Base-by-base conservation (phyloP, 345 rosid genomes). In the Eucalyptus sideroxylon region DNA sequence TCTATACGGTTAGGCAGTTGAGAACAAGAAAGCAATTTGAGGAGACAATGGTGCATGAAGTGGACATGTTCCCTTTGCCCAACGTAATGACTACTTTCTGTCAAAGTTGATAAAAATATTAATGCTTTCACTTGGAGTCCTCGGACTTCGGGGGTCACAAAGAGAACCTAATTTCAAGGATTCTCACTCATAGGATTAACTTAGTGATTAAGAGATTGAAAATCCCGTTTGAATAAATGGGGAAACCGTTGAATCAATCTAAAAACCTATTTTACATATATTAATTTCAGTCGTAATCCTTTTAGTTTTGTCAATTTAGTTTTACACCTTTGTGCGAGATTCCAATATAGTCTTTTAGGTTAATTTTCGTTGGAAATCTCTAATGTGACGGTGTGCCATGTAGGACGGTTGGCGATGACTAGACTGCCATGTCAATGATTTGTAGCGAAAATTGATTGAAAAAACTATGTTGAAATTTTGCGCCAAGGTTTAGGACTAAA, bases 241-340 rank as follows among this genome's bases (percentile, higher is more conserved):
- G 0, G 0, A 72, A 34, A 34, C 21, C 1, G 21, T 34, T 8
- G 2, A 9, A 72, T 34, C 21, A 31, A 21, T 72, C 14, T 2
- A 0, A 34, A 69, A 31, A 69, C 4, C 6, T 69, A 69, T 34
- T 9, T 2, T 17, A 16, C 6, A 40, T 0, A 69, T 34, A 11
- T 16, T 7, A 5, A 34, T 67, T 31, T 30, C 4, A 27, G 19
- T 14, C 2, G 3, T 14, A 65, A 65, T 0, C 5, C 0, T 67
- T 67, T 15, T n/a, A 67, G 3, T n/a, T 30, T 69, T 5, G 17
- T 3, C 12, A 16, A 31, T 67, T 13, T 16, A 69, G 42, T 40
- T 40, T 40, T 40, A 40, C 42, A n/a, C n/a, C n/a, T n/a, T n/a
- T n/a, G n/a, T n/a, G n/a, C n/a, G n/a, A n/a, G n/a, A n/a, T n/a